phyloP scores from a whole-genome alignment of 176 grass and related monocot species.

The Ensete ventricosum region DNA sequence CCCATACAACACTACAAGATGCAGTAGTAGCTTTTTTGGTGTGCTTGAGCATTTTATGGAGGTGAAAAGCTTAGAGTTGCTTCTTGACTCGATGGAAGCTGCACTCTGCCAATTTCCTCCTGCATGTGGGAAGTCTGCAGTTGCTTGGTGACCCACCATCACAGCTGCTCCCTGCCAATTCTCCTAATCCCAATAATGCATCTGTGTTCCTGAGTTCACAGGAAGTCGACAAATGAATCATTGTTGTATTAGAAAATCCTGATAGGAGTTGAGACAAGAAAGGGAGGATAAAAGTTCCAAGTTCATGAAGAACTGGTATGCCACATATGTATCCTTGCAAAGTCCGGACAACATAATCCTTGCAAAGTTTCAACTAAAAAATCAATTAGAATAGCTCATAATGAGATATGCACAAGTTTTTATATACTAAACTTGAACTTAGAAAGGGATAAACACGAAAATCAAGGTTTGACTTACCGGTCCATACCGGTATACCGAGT shows the following conservation, averaged over 20 bases:
- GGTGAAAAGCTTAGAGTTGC: neutral
- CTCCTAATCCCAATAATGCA: neutral
- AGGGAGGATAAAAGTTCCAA: too few species aligned
- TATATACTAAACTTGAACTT: too few species aligned
- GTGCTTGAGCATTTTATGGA: neutral
- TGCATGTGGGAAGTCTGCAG: neutral
- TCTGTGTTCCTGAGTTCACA: neutral
- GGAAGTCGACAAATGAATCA: neutral
- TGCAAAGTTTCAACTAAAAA: too few species aligned
- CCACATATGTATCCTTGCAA: too few species aligned
- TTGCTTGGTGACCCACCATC: neutral
- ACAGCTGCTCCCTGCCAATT: neutral
- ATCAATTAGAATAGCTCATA: too few species aligned
- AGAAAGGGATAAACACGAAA: too few species aligned
- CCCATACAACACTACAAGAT: neutral
- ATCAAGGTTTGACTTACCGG: too few species aligned
- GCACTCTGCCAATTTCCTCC: neutral
- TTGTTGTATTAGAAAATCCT: neutral
- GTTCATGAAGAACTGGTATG: too few species aligned
- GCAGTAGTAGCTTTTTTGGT: neutral
- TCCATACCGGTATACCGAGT: too few species aligned
- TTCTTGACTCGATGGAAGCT: neutral
- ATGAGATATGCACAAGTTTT: too few species aligned
- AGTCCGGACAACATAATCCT: too few species aligned
- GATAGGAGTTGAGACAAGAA: neutral